These are phyloP conservation scores for Kwoniella sp. DNA, from an alignment of 768 basidiomycete genomes.

Conservation along the genomic window DNA sequence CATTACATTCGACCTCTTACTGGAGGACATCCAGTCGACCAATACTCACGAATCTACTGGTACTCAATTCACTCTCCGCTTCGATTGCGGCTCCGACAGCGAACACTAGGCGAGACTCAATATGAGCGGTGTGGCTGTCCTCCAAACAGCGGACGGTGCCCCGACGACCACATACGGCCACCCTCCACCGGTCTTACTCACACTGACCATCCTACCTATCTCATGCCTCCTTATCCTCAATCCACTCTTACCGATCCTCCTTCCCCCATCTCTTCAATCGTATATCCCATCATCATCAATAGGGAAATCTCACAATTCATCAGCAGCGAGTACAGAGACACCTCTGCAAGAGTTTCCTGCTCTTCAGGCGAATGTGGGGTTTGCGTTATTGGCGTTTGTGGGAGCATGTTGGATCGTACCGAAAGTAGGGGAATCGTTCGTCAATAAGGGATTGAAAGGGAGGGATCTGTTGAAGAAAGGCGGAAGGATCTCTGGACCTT, in stretches of 20 bases:
- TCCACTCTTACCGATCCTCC: conserved; percentile 45
- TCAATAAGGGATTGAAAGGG: conserved; percentile 79
- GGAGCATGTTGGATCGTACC: conserved; percentile 77
- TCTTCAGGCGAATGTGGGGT: conserved; percentile 75
- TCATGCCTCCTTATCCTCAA: conserved; percentile 44
- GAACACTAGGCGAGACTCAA: no score
- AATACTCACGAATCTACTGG: no score
- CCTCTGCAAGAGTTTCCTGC: conserved; percentile 46
- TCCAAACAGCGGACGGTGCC: neutral
- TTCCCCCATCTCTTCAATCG: conserved; percentile 11
- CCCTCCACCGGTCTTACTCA: conserved; percentile 32
- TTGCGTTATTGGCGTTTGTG: conserved; percentile 79
- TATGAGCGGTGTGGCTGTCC: no score
- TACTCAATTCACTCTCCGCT: no score
- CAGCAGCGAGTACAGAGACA: neutral
- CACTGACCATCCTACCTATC: conserved; percentile 42
- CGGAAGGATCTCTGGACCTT: conserved; percentile 32
- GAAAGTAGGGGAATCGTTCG: conserved; percentile 75
- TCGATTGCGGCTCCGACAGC: no score
- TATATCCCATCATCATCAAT: neutral
- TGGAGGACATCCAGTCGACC: no score
- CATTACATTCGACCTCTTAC: no score
- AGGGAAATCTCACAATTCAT: neutral
- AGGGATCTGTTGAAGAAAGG: conserved; percentile 79
- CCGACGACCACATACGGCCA: conserved; percentile 33